phyloP scores from a whole-genome alignment of 345 rosid species.

The Linum tenue region DNA sequence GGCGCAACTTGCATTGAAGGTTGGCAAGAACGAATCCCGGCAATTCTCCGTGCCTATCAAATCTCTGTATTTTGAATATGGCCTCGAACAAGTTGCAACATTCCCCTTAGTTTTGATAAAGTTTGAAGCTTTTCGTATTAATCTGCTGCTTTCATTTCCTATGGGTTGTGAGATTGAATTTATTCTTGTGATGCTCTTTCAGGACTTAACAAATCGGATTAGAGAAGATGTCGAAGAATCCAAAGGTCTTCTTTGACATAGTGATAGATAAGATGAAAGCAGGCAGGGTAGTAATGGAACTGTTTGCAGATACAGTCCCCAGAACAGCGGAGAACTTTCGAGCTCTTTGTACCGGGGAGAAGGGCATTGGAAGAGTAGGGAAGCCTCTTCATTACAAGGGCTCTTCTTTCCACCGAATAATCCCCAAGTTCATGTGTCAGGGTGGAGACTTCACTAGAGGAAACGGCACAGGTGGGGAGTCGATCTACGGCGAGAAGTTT shows the following conservation, averaged over 20 bases:
- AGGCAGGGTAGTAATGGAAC: conserved; percentile 1
- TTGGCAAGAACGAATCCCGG: not conserved
- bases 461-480: conserved; percentile 77
- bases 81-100: conserved; percentile 9
- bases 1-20: conserved; percentile 6
- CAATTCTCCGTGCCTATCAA: conserved; percentile 7
- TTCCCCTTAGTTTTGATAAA: not conserved
- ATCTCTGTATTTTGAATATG: not conserved
- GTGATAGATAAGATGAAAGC: not conserved
- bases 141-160: not conserved
- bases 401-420: conserved; percentile 65
- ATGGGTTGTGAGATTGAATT: not conserved
- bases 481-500: conserved; percentile 65
- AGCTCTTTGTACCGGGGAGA: conserved; percentile 80
- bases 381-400: conserved; percentile 87
- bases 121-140: not conserved
- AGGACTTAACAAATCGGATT: not conserved
- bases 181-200: not conserved
- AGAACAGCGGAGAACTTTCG: conserved; percentile 61
- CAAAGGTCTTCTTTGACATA: conserved; percentile 1
- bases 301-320: not conserved
- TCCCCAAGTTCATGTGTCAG: conserved; percentile 77
- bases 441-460: conserved; percentile 83
- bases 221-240: not conserved
- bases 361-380: conserved; percentile 41